Evolutionary conservation across 2,329 filamentous ascomycete species (phyloP).

Genomic region (Ceratocystis colombiana): DNA sequence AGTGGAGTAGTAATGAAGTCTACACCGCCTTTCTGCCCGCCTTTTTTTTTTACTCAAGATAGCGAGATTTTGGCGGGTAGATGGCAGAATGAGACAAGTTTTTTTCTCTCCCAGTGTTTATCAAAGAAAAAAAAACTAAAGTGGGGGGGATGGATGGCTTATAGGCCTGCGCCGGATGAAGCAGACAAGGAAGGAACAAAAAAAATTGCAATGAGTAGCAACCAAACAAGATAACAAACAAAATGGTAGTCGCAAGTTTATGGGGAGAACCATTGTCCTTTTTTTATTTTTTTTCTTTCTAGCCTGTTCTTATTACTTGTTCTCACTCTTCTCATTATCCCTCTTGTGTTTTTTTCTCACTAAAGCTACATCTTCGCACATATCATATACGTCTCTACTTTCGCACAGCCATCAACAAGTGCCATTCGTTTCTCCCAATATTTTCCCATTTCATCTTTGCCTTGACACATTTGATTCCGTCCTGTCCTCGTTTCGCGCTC

Average conservation of each 20-base stretch:
- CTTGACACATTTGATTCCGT: too few relatives aligned
- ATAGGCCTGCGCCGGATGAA: neutral
- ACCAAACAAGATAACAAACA: constrained; percentile 15
- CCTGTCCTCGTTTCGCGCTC: too few relatives aligned
- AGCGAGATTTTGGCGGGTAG: neutral
- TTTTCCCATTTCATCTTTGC: too few relatives aligned
- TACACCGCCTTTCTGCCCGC: constrained; percentile 18
- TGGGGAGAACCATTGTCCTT: neutral
- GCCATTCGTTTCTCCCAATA: too few relatives aligned
- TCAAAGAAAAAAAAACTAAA: constrained; percentile 16
- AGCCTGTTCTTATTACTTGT: neutral
- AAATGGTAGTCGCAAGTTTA: neutral
- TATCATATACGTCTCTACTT: too few relatives aligned
- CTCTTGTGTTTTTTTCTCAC: too few relatives aligned
- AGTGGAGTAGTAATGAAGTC: constrained; percentile 13
- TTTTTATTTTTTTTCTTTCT: neutral
- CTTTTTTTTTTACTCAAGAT: neutral
- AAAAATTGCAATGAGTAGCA: constrained; percentile 3
- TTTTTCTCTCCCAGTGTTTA: neutral
- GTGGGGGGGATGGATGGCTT: constrained; percentile 17
- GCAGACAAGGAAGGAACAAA: constrained; percentile 17
- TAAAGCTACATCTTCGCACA: too few relatives aligned
- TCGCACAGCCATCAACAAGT: too few relatives aligned
- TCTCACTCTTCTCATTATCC: neutral
- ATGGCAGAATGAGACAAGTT: constrained; percentile 15